Percentiles rank a stretch among this genome's conserved stretches.
These are phyloP conservation scores for Tephrocybe sp. DNA, from an alignment of 768 basidiomycete genomes.

Conservation along the genomic window DNA sequence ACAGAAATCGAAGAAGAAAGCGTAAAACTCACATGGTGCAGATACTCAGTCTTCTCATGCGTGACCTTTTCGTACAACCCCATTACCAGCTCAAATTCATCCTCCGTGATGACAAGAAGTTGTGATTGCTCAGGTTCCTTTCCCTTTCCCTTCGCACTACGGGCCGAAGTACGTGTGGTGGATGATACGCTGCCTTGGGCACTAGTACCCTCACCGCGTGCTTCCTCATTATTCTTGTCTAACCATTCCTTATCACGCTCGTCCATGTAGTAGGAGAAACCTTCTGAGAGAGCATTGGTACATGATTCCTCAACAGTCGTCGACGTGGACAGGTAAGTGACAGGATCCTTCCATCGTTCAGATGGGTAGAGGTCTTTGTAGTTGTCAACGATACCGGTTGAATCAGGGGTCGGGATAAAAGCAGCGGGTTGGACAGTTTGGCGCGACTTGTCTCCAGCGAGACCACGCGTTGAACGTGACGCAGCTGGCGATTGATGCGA, in stretches of 20 bases:
- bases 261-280: slow-evolving; percentile 91
- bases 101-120: slow-evolving; percentile 74
- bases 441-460: slow-evolving; percentile 30
- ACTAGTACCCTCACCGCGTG: slow-evolving; percentile 82
- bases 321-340: slow-evolving; percentile 76
- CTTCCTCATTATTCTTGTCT: slow-evolving; percentile 85
- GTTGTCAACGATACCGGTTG: slow-evolving; percentile 74
- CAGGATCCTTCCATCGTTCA: slow-evolving; percentile 71
- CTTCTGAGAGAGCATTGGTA: slow-evolving; percentile 59
- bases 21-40: slow-evolving; percentile 73
- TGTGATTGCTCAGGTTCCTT: slow-evolving; percentile 74
- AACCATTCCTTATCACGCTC: slow-evolving; percentile 96
- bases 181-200: slow-evolving; percentile 66
- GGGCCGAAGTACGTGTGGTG: slow-evolving; percentile 53
- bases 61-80: slow-evolving; percentile 90
- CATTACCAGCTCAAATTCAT: slow-evolving; percentile 95
- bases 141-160: slow-evolving; percentile 77
- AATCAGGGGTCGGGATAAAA: slow-evolving; percentile 92
- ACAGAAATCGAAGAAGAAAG: background rate
- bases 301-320: slow-evolving; percentile 81
- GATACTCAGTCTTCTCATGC: slow-evolving; percentile 83
- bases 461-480: slow-evolving; percentile 27
- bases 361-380: slow-evolving; percentile 76
- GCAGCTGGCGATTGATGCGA: slow-evolving; percentile 32
- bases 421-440: slow-evolving; percentile 44